These are phyloP conservation scores for Xerocomus spinulosus DNA, from an alignment of 768 basidiomycete species.

Conservation along the genomic window DNA sequence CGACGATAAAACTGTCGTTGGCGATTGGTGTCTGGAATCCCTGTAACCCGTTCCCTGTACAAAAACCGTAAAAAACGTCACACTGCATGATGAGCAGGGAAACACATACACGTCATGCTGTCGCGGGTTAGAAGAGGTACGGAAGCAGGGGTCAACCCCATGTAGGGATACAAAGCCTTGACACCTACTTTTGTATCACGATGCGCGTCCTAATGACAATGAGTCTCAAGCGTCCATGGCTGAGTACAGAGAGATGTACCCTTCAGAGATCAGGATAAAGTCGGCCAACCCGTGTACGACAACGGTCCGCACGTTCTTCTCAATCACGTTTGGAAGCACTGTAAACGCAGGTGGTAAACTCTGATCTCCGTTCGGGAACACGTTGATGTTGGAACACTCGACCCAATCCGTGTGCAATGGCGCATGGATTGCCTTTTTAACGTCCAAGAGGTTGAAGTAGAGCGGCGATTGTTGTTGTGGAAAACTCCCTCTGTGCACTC, in stretches of 20 bases:
- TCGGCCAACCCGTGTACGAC: constrained; percentile 73
- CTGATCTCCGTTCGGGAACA: constrained; percentile 58
- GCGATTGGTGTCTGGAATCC: constrained; percentile 69
- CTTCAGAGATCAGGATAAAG: constrained; percentile 69
- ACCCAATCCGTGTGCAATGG: constrained; percentile 56
- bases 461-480: constrained; percentile 53
- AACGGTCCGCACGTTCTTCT: constrained; percentile 64
- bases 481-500: constrained; percentile 48
- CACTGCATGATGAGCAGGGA: constrained; percentile 20
- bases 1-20: constrained; percentile 64
- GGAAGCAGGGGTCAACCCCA: neutral
- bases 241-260: constrained; percentile 37
- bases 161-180: neutral
- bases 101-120: constrained; percentile 39
- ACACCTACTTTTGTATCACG: constrained; percentile 57
- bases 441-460: constrained; percentile 67
- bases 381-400: constrained; percentile 56
- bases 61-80: constrained; percentile 22
- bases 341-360: constrained; percentile 60
- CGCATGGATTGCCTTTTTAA: constrained; percentile 64
- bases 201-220: constrained; percentile 45
- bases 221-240: constrained; percentile 8
- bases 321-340: constrained; percentile 70
- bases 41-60: constrained; percentile 53
- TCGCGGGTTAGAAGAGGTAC: no score